Percentiles rank a stretch among this genome's conserved stretches.
Evolutionary conservation across 2,329 filamentous ascomycete species (phyloP).

Genomic region (Hypoxylon sp.): DNA sequence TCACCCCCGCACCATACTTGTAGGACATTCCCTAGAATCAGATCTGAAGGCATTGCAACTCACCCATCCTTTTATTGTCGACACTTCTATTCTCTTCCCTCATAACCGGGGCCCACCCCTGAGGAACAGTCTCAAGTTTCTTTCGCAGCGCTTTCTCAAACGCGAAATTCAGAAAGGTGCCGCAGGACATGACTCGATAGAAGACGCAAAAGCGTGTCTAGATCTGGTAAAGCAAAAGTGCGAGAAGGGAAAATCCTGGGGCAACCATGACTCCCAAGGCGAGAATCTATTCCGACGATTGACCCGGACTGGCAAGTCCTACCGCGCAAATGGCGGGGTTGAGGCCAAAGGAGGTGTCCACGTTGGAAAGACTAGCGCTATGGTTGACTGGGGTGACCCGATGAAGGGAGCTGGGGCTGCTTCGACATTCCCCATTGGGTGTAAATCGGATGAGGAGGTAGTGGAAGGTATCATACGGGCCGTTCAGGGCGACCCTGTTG

Average conservation of each 20-base stretch:
- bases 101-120: constrained; percentile 91
- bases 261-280: constrained; percentile 80
- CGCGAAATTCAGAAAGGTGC: constrained; percentile 89
- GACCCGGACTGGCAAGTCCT: constrained; percentile 72
- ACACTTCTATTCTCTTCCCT: constrained; percentile 90
- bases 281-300: constrained; percentile 94
- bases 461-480: constrained; percentile 69
- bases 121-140: constrained; percentile 91
- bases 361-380: constrained; percentile 75
- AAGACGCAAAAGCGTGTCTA: constrained; percentile 91
- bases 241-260: constrained; percentile 91
- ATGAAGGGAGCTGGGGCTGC: constrained; percentile 70
- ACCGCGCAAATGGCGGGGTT: constrained; percentile 72
- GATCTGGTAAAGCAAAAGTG: constrained; percentile 97
- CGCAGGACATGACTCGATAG: constrained; percentile 88
- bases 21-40: constrained; percentile 86
- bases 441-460: constrained; percentile 72
- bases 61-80: constrained; percentile 92
- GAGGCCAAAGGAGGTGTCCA: constrained; percentile 70
- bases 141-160: constrained; percentile 86
- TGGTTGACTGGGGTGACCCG: constrained; percentile 92
- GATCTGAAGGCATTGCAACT: constrained; percentile 88
- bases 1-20: constrained; percentile 78
- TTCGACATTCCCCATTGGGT: constrained; percentile 70
- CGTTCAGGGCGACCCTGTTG: constrained; percentile 71